Percentiles rank a stretch among this genome's conserved stretches.
These are phyloP conservation scores for Aspergillus clavatus DNA, from an alignment of 2,329 filamentous ascomycete genomes.

Conservation along the genomic window DNA sequence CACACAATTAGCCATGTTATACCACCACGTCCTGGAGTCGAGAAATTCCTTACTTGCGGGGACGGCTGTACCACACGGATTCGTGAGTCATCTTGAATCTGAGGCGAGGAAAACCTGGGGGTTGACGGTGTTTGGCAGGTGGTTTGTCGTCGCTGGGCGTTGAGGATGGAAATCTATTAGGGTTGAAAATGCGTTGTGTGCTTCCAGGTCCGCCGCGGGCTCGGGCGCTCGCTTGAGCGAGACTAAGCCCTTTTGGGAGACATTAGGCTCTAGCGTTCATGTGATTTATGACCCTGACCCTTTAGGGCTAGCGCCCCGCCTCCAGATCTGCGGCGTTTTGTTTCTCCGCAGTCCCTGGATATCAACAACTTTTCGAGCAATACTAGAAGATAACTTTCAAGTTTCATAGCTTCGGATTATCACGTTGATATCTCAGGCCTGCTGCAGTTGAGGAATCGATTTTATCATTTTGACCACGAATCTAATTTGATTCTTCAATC, in stretches of 20 bases:
- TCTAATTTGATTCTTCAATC: too few species aligned
- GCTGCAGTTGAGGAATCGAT: too few species aligned
- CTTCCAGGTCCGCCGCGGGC: conserved; percentile 19
- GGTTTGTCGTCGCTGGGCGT: conserved; percentile 33
- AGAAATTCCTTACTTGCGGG: conserved; percentile 64
- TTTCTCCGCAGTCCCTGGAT: conserved; percentile 8
- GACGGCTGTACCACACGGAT: conserved; percentile 98
- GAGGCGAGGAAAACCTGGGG: conserved; percentile 25
- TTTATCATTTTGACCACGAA: too few species aligned
- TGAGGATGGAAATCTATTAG: conserved; percentile 25
- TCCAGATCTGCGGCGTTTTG: conserved; percentile 2
- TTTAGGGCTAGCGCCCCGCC: conserved; percentile 2
- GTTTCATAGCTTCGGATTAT: neutral
- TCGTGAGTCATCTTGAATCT: conserved; percentile 75
- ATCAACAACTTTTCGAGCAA: too few species aligned
- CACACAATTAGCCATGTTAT: conserved; percentile 17
- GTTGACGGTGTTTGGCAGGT: conserved; percentile 34
- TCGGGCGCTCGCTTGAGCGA: conserved; percentile 29
- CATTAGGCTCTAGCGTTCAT: conserved; percentile 1
- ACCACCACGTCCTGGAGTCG: neutral
- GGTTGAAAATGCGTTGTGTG: conserved; percentile 35
- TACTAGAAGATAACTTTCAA: neutral
- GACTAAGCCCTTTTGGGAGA: conserved; percentile 22
- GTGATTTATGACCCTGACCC: conserved; percentile 5
- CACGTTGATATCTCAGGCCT: too few species aligned